phyloP scores from a whole-genome alignment of 495 filamentous ascomycete genomes.

The Entonaema liquescens region DNA sequence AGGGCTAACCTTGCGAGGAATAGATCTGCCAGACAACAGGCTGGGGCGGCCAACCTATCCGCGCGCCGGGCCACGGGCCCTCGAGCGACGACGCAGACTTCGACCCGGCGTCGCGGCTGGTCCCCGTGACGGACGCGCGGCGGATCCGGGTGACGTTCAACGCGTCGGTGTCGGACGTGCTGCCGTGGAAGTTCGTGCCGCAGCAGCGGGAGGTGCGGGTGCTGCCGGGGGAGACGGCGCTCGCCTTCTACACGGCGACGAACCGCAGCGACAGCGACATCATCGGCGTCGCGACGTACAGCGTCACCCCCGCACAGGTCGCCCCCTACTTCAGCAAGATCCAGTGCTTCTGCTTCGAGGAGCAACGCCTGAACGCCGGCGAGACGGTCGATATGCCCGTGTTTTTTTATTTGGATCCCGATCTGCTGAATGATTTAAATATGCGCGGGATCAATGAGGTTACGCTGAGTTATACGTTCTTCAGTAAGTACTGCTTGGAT shows the following conservation, averaged over 20 bases:
- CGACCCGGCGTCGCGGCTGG: constrained; percentile 76
- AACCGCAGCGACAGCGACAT: constrained; percentile 91
- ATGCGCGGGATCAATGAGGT: constrained; percentile 96
- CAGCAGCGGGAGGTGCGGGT: constrained; percentile 98
- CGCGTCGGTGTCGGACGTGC: constrained; percentile 89
- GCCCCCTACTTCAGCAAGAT: constrained; percentile 99
- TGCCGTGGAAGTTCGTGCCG: constrained; percentile 97
- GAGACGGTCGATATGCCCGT: constrained; percentile 99
- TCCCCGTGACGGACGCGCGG: constrained; percentile 79
- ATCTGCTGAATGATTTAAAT: constrained; percentile 87
- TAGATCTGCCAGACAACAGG: constrained; percentile 97
- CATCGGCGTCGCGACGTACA: constrained; percentile 97
- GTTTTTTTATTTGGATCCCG: constrained; percentile 98
- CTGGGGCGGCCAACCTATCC: constrained; percentile 92
- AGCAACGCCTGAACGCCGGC: constrained; percentile 87
- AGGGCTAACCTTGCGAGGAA: background rate
- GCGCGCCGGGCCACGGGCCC: constrained; percentile 71
- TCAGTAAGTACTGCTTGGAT: constrained; percentile 65
- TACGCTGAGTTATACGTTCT: constrained; percentile 97
- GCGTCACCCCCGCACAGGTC: constrained; percentile 93
- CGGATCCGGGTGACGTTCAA: constrained; percentile 97
- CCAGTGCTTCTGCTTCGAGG: constrained; percentile 99
- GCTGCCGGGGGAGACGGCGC: constrained; percentile 92
- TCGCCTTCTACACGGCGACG: constrained; percentile 97
- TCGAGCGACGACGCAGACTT: constrained; percentile 56